These are phyloP conservation scores for Arthroderma uncinatum DNA, from an alignment of 2,329 filamentous ascomycete genomes.

Conservation along the genomic window DNA sequence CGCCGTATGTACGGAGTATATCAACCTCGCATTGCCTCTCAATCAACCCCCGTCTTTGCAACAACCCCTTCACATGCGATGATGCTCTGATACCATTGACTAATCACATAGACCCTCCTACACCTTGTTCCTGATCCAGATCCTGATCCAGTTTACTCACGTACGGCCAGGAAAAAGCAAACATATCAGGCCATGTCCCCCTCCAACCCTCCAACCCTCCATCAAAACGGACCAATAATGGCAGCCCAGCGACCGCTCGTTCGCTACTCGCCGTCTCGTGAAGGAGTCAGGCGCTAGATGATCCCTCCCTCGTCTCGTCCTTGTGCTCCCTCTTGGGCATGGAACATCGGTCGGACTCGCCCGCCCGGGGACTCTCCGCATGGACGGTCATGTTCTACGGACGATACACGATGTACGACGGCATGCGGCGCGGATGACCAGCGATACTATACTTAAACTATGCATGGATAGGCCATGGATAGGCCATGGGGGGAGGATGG, in stretches of 20 bases:
- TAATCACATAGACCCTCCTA: not conserved
- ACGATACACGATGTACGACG: not conserved
- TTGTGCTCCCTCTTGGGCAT: not conserved
- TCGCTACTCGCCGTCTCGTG: conserved; percentile 4
- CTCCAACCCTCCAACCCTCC: not conserved
- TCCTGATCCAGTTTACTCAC: not conserved
- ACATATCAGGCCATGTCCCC: not conserved
- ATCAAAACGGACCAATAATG: not conserved
- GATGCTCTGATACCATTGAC: not conserved
- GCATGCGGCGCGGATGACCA: conserved; percentile 1
- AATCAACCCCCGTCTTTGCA: not conserved
- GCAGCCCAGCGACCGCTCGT: not conserved
- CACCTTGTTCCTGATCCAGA: conserved; percentile 3
- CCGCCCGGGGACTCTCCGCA: not conserved
- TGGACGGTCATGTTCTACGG: not conserved
- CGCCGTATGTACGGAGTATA: too few species aligned
- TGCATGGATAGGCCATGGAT: conserved; percentile 1
- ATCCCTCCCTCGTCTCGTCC: not conserved
- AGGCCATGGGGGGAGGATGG: not conserved
- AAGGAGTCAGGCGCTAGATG: conserved; percentile 3
- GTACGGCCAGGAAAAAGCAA: not conserved
- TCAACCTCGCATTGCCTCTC: too few species aligned
- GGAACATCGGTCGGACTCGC: not conserved
- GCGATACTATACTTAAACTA: not conserved
- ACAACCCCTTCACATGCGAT: not conserved